Evolutionary conservation across 441 rosid species (phyloP), one percentile per base, ranked within the genome.

Genomic region (Erysimum pusillum): DNA sequence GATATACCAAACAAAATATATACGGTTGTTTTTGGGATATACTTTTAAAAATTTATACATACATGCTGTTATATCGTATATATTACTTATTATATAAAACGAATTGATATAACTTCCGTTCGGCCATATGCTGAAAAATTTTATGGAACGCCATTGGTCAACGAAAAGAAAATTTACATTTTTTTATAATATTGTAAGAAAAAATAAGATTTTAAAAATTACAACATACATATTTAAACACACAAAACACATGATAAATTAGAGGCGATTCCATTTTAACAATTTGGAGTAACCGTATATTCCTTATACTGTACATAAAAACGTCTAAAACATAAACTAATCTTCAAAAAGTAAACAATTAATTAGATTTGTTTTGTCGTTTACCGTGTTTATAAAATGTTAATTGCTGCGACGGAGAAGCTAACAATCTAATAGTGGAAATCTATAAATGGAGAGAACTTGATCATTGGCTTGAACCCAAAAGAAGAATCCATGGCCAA

Each of bases 1-100:
- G 73, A 45, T 45, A 53, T 52, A 63, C 67, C 73, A 66, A 66
- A 57, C 67, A 65, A 57, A 56, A 20, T 44, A 63, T 32, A 9
- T 14, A 20, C 34, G 32, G 38, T 35, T 25, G 12, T 46, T 48
- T 62, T 2, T 62, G 4, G 11, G 10, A 6, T 62, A 44, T 42
- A 32, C n/a, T 45, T 63, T 5, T 0, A 25, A 4, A 48, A 44
- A 22, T 13, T 22, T 36, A 60, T 18, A 38, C 17, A 17, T 65
- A 48, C 28, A 32, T 46, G n/a, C 25, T 45, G 7, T 13, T 54
- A 54, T 41, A 41, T 39, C 35, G 49, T 41, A 63, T 12, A 41
- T 61, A 28, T 2, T 22, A 28, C 31, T 28, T 28, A 28, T 3
- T 3, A 28, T 28, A 28, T 28, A 4, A 41, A 62, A 14, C 66